Base-by-base conservation (phyloP, 2,329 filamentous ascomycete species). In the Myriosclerotinia curreyana region DNA sequence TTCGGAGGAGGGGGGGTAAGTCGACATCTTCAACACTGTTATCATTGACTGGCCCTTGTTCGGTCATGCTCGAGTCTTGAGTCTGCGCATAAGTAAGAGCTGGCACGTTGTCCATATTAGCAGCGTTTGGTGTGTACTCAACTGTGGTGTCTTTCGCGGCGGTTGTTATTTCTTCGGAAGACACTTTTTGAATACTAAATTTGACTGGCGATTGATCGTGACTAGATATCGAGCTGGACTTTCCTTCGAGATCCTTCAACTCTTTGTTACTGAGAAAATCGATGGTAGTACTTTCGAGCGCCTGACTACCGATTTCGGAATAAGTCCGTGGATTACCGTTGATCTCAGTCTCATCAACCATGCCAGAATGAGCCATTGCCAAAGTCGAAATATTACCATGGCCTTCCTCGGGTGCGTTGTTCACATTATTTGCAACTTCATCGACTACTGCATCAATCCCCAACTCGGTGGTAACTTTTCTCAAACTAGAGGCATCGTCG, bases 161-260 rank as follows among this genome's bases (percentile, higher is more conserved):
- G 7, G 31, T 25, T 22, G 5, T 8, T 11, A 20, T 22, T 25
- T 5, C 14, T 17, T 36, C n/a, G 14, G 4, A 20, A 36, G n/a
- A 48, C 11, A 22, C 9, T 31, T 36, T 31, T 7, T 34, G n/a
- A 28, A 14, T 17, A 12, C 31, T 22, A 36, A 25, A 36, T 49
- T 48, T 36, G 3, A 25, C 8, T 36, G 42, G 31, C n/a, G n/a
- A 38, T 20, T 48, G 20, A 15, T 59, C n/a, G 8, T 12, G 28
- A 48, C 7, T 48, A 48, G 42, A 36, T 6, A 36, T 48, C 8
- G 55, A 48, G 31, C 44, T 49, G 14, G 55, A 8, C 5, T 48
- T 48, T 17, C 55, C 42, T 38, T 59, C 42, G 28, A 59, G 55
- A 7, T 25, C 9, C n/a, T 42, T 59, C 15, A 59, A 20, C 48